Evolutionary conservation across 352 stramenopile genomes (phyloP), one percentile per base, ranked within the genome.

Genomic region (Aphanomyces invadans): DNA sequence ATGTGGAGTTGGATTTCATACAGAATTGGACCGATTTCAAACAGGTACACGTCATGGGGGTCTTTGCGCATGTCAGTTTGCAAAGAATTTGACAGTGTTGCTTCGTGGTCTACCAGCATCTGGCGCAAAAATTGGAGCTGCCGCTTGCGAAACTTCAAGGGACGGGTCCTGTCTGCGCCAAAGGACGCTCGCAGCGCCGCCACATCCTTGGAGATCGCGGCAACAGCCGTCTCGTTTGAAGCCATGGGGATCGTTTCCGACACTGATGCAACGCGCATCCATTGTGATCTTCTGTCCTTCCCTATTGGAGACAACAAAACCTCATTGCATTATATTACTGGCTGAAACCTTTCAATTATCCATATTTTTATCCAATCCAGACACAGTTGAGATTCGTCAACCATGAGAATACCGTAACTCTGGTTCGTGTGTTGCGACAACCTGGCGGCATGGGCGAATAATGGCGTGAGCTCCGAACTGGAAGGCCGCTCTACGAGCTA

Each of bases 61-160:
- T 89, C 79, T 62, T 88, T 87, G 73, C 88, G 78, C 51, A 95
- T 67, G 54, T 90, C 82, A 42, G 80, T 76, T 73, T 74, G 81
- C 53, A 89, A 56, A 19, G 81, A 81, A 32, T 80, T 78, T 31
- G 74, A 73, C 28, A 91, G 68, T 10, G 56, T 26, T 12, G 72
- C 28, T 57, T 80, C 71, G 54, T 78, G 80, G 49, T 94, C 78
- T 19, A 56, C 69, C 48, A 92, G 60, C 17, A 92, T 49, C 23
- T 32, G 57, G 31, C 80, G 72, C 17, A 94, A 68, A 60, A 79
- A 71, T 25, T 60, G 67, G 10, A 94, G 76, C 59, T 87, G 69
- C 32, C 62, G 29, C 46, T 74, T 75, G 19, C 84, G 78, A 38
- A 66, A 72, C 21, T 66, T 45, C 19, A 87, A 11, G 32, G 81